These are phyloP conservation scores for Podospora didyma DNA, from an alignment of 495 filamentous ascomycete species.

Conservation along the genomic window DNA sequence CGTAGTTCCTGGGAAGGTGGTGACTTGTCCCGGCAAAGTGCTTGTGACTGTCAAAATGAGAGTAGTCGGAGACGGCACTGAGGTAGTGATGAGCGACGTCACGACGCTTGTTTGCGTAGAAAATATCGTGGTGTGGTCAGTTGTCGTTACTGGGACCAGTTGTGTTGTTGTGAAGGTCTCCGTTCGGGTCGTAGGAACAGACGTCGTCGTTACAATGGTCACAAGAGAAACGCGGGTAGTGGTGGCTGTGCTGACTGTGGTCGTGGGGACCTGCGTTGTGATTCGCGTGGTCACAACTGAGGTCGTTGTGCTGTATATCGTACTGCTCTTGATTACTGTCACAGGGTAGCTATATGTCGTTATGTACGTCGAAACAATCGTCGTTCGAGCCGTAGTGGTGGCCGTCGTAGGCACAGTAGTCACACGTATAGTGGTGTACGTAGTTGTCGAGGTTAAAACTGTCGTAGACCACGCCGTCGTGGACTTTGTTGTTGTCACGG, in stretches of 20 bases:
- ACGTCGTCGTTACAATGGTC: not conserved
- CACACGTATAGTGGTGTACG: too few relatives aligned
- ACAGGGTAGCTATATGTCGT: not conserved
- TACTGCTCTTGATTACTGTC: not conserved
- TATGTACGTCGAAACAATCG: conserved; percentile 1
- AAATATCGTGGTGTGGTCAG: conserved; percentile 16
- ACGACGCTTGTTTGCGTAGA: conserved; percentile 8
- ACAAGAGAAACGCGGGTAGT: not conserved
- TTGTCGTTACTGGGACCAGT: conserved; percentile 19
- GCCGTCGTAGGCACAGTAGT: too few relatives aligned
- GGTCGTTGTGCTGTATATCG: too few relatives aligned
- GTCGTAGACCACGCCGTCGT: not conserved
- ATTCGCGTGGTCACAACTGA: too few relatives aligned
- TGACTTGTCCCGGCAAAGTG: conserved; percentile 22
- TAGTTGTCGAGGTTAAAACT: conserved; percentile 3
- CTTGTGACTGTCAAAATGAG: conserved; percentile 11
- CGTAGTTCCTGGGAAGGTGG: conserved; percentile 27
- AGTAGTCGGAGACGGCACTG: conserved; percentile 13
- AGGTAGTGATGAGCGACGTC: conserved; percentile 16
- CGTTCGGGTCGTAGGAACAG: conserved; percentile 9
- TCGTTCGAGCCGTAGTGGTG: conserved; percentile 1
- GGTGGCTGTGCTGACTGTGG: not conserved
- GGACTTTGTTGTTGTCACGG: not conserved
- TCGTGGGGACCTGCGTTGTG: too few relatives aligned
- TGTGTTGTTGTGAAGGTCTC: conserved; percentile 18